Conservation (phyloP, 352 stramenopile species). For the Phytophthora brassicae region DNA sequence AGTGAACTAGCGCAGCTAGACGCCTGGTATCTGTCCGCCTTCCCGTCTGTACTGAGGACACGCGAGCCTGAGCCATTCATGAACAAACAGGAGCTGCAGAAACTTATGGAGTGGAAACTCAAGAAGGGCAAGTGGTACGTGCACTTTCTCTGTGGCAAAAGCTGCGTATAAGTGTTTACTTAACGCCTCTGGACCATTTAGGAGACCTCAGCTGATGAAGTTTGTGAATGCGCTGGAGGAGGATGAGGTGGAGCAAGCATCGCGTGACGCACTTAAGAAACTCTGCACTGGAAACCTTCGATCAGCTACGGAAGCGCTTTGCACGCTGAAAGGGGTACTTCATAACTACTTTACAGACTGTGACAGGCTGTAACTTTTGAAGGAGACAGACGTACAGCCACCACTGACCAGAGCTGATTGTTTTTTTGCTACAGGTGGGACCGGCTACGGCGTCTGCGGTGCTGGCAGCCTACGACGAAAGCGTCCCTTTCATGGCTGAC, state of each 20-base stretch:
- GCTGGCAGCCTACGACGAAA: slow-evolving; percentile 65
- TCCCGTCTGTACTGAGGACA: slow-evolving; percentile 41
- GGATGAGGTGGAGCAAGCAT: slow-evolving; percentile 51
- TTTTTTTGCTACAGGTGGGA: slow-evolving; percentile 56
- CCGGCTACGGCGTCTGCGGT: slow-evolving; percentile 75
- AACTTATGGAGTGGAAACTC: slow-evolving; percentile 85
- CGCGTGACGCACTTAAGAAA: slow-evolving; percentile 38
- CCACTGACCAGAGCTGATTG: not conserved
- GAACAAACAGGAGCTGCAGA: slow-evolving; percentile 53
- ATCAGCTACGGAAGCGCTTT: slow-evolving; percentile 50
- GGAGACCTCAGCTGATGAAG: slow-evolving; percentile 77
- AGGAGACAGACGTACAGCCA: too few relatives aligned
- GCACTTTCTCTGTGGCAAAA: not conserved
- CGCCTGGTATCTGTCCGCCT: slow-evolving; percentile 49
- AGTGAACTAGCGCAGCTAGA: slow-evolving; percentile 59
- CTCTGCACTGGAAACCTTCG: slow-evolving; percentile 37
- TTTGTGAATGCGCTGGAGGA: slow-evolving; percentile 51
- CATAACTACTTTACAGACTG: not conserved
- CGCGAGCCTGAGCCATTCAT: slow-evolving; percentile 57
- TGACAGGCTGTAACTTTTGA: not conserved
- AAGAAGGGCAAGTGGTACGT: slow-evolving; percentile 83
- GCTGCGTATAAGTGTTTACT: not conserved
- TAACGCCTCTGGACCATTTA: slow-evolving; percentile 21
- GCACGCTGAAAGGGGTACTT: slow-evolving; percentile 68
- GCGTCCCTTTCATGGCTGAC: slow-evolving; percentile 78